Base-by-base conservation (phyloP, 768 basidiomycete genomes). In the Pleurotus djamor region DNA sequence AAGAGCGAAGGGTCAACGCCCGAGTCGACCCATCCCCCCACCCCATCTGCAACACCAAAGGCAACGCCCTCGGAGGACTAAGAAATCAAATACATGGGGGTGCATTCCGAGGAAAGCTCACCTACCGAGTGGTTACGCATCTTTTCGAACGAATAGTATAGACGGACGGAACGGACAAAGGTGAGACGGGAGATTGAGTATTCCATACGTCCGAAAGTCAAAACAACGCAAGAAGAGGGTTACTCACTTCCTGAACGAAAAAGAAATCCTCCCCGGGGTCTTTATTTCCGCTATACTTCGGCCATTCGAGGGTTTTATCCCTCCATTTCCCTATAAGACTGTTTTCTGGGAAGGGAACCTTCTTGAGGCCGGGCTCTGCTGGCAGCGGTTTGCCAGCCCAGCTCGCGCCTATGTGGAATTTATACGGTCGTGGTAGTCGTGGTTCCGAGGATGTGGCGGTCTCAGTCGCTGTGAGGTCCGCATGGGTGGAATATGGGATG, bases 1-100 rank as follows among this genome's bases (percentile, higher is more conserved):
- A 96, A 98, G 48, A 96, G 76, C 0, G 93, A 88, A 0, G 93
- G 93, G 72, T 97, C 94, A 55, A 92, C 83, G 13, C 92, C 90
- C 32, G 84, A 83, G 38, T 88, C 84, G 50, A 84, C 82, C 96
- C 96, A 98, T 16, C 95, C 94, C 1, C 94, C 94, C 4, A 97
- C 94, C 16, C 95, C 95, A 65, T 98, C 95, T 41, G 94, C 92
- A 4, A 97, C 84, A 38, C 92, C 94, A 56, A 97, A 79, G 2
- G 89, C 83, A 33, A 92, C 69, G 21, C 91, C 90, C 90, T 92
- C 61, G 47, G 54, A 66, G 48, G 48, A 65, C 49, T 62, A 78
- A 35, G 76, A 75, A 5, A 74, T 74, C 14, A 74, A 63, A 45
- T 68, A 71, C 52, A 73, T 63, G 66, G 59, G 64, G 59, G 54